These are phyloP conservation scores for Glycine tomentella DNA, from an alignment of 306 rosid species.

Conservation along the genomic window DNA sequence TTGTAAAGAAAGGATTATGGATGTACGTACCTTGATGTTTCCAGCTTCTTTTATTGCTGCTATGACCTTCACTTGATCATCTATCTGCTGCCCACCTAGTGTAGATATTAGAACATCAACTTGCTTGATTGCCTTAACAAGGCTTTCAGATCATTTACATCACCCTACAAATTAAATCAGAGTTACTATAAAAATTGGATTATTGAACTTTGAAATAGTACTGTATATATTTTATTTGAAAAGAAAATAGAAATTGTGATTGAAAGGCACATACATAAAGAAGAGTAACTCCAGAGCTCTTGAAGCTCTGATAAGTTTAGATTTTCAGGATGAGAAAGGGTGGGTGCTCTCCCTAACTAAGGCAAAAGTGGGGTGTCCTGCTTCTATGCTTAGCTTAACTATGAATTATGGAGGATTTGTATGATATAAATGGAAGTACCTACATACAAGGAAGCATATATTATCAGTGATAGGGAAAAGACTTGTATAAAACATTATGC, in stretches of 20 bases:
- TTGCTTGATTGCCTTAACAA: constrained; percentile 55
- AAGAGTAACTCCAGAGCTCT: constrained; percentile 44
- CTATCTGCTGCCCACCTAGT: constrained; percentile 40
- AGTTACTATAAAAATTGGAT: neutral
- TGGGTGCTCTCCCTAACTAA: constrained; percentile 45
- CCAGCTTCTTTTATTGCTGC: constrained; percentile 64
- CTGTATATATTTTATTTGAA: neutral
- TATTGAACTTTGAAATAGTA: neutral
- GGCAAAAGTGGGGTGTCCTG: constrained; percentile 54
- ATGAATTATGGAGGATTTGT: constrained; percentile 9
- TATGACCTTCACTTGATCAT: constrained; percentile 48
- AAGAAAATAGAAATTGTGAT: neutral
- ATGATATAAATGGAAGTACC: too few relatives aligned
- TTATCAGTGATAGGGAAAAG: too few relatives aligned
- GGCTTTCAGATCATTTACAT: constrained; percentile 48
- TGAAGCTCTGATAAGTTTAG: constrained; percentile 50
- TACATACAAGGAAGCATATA: too few relatives aligned
- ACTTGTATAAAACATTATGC: too few relatives aligned
- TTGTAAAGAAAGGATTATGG: neutral
- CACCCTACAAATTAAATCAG: constrained; percentile 43
- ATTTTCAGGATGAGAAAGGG: constrained; percentile 44
- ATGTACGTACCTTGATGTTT: constrained; percentile 48
- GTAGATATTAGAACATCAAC: constrained; percentile 55
- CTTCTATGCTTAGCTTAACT: constrained; percentile 49
- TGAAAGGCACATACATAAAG: constrained; percentile 37